Evolutionary conservation across 2,329 filamentous ascomycete genomes (phyloP).

Genomic region (Sporothrix inflata): DNA sequence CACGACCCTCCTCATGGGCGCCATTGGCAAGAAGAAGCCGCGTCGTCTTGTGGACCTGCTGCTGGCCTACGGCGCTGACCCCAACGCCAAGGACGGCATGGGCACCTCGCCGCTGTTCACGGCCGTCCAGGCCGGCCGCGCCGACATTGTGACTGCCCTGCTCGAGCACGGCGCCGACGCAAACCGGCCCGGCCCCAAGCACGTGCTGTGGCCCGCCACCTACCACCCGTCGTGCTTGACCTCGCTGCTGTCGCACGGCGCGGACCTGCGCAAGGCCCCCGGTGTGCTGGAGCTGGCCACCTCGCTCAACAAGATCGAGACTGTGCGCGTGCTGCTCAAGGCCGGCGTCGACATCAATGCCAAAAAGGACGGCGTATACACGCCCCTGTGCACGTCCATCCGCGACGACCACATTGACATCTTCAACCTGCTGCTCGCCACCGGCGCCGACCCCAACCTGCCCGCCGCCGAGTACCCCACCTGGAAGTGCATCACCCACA

Average conservation of each 20-base stretch:
- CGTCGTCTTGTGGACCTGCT: constrained; percentile 60
- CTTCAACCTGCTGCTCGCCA: constrained; percentile 40
- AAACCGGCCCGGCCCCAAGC: constrained; percentile 70
- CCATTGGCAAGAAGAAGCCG: constrained; percentile 63
- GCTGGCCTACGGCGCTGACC: constrained; percentile 61
- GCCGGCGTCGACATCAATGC: constrained; percentile 38
- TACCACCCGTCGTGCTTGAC: constrained; percentile 62
- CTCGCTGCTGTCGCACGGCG: constrained; percentile 61
- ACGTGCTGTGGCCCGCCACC: constrained; percentile 68
- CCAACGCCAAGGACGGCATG: constrained; percentile 61
- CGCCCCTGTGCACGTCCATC: constrained; percentile 38
- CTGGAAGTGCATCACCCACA: constrained; percentile 38
- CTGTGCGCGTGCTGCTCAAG: constrained; percentile 50
- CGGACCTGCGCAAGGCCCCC: constrained; percentile 61
- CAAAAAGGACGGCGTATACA: constrained; percentile 38
- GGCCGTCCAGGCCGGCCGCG: constrained; percentile 59
- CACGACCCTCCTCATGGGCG: constrained; percentile 62
- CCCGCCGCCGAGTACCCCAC: constrained; percentile 42
- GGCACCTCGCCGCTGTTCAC: constrained; percentile 67
- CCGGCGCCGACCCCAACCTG: constrained; percentile 46
- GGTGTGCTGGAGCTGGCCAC: constrained; percentile 67
- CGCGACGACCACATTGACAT: constrained; percentile 37
- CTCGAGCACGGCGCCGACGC: constrained; percentile 64
- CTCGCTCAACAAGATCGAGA: constrained; percentile 66
- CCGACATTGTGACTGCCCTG: constrained; percentile 57